Evolutionary conservation across 1,284 basidiomycete genomes (phyloP).

Genomic region (Cerrena zonata): DNA sequence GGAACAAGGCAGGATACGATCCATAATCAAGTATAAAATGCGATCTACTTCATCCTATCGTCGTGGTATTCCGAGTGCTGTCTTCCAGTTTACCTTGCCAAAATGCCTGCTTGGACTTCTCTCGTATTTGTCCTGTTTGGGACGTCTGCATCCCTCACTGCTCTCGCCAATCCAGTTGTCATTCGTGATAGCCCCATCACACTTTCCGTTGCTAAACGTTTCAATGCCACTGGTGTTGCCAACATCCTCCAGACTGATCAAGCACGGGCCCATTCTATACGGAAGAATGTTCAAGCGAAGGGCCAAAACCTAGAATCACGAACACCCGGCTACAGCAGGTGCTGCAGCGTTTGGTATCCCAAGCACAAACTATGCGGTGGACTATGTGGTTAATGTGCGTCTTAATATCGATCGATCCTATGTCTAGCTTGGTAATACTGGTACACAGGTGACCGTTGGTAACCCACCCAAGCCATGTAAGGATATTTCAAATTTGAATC

Average conservation of each 20-base stretch:
- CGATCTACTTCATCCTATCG: neutral
- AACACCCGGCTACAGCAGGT: neutral
- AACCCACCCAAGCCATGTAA: slow-evolving; percentile 9
- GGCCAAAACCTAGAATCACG: neutral
- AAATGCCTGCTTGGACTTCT: neutral
- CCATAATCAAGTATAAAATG: neutral
- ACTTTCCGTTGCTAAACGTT: slow-evolving; percentile 10
- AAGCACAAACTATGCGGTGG: slow-evolving; percentile 8
- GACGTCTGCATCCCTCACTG: neutral
- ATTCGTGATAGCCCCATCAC: slow-evolving; percentile 9
- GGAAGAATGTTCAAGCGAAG: neutral
- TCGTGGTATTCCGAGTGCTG: neutral
- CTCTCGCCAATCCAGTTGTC: slow-evolving; percentile 5
- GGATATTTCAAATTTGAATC: neutral
- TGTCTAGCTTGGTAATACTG: neutral
- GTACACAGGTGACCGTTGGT: slow-evolving; percentile 9
- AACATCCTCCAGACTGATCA: slow-evolving; percentile 9
- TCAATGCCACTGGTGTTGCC: slow-evolving; percentile 7
- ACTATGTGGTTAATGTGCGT: slow-evolving; percentile 14
- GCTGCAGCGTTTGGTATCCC: slow-evolving; percentile 9
- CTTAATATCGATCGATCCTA: neutral
- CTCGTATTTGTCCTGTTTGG: neutral
- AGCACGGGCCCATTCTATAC: slow-evolving; percentile 6
- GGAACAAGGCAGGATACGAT: neutral
- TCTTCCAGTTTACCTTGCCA: no score